Base-by-base conservation (phyloP, 1,139 yeast genomes). In the Pneumocystis sp. region DNA sequence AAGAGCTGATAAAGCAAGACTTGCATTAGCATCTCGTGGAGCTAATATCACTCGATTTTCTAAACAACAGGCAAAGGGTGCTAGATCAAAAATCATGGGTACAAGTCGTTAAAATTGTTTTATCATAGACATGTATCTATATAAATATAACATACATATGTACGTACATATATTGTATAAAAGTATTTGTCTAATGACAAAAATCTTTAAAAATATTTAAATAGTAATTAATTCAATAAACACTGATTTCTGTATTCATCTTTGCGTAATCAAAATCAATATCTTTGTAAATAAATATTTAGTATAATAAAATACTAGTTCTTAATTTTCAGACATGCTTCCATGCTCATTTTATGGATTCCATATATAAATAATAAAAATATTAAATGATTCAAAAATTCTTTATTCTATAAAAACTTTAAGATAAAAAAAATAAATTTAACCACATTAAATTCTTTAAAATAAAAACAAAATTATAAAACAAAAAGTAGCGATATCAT, bases 31-130 rank as follows among this genome's bases (percentile, higher is more conserved):
- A 6, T 3, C 57, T 25, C 57, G 57, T 50, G 57, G 57, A 50
- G 1, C 57, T n/a, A 21, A 8, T 50, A 7, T 50, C 84, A 85
- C 96, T 91, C 88, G 85, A 71, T 72, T 76, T 69, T 73, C 78
- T 70, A 76, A 76, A 76, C 76, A 75, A 72, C 75, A 72, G 65
- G 76, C 76, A 68, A 75, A 73, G 73, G 78, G 78, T 67, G 73
- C 74, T 64, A 63, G 57, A 25, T 50, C 29, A 25, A 50, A 50
- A 25, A 4, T 50, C 21, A 12, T 50, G 1, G 8, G n/a, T 25
- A 50, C 57, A 50, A 50, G 31, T 17, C 57, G 57, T 50, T 50
- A 12, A 50, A 29, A 12, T 25, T 50, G 6, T 25, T 21, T 50
- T 25, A 12, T 50, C 21, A 50, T 25, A 50, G 25, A 44, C 56